Base-by-base conservation (phyloP, 768 basidiomycete genomes). In the Lentinula detonsa region DNA sequence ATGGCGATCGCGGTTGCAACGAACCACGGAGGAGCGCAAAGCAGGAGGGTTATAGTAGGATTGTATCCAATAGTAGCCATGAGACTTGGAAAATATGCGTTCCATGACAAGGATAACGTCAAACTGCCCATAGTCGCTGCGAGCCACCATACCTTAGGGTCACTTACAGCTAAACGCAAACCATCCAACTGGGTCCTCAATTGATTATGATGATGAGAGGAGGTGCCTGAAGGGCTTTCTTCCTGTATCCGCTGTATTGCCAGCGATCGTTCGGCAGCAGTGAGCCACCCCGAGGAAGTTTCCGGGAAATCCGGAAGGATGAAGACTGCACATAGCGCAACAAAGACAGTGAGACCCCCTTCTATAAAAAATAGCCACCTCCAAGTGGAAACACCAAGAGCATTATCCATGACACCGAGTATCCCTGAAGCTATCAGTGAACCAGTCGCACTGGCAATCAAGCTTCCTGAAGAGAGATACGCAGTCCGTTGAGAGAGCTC, bases 401-500 rank as follows among this genome's bases (percentile, higher is more conserved):
- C 78, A 5, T 86, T 87, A 42, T 91, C 81, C 87, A 93, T 90
- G 11, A 75, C 74, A 64, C 82, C 78, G 16, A 93, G 80, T 57
- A 93, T 89, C 1, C 83, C 86, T 34, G 89, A 88, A 10, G 91
- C 90, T 56, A 93, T 82, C 11, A 93, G 74, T 2, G 89, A 80
- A 3, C 91, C 91, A 68, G 93, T 91, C 0, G 90, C 91, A 75
- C 93, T 94, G 59, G 84, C 85, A 57, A 92, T 85, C 33, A 93
- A 76, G 66, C 80, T 85, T 18, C 91, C 91, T 62, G 88, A 90
- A 43, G 81, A 82, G 34, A 92, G 76, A 51, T 88, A 68, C 5
- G 90, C 86, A 11, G 82, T 88, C 57, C 89, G 78, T 55, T 85
- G 74, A 43, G 87, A 90, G 43, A 93, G 76, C 68, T 93, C 91